phyloP scores from a whole-genome alignment of 1,139 yeast species.

The Taphrina deformans region DNA sequence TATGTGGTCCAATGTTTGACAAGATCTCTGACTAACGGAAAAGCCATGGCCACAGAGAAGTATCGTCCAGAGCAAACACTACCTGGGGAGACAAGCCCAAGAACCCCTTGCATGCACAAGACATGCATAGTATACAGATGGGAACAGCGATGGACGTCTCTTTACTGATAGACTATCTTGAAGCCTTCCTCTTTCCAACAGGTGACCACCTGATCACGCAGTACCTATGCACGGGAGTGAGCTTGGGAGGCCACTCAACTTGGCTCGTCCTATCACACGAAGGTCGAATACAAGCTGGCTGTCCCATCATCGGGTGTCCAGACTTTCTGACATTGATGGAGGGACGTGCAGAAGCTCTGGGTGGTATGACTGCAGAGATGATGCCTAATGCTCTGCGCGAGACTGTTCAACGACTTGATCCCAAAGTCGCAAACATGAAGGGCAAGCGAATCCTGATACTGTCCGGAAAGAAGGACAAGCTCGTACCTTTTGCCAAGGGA shows the following conservation, averaged over 20 bases:
- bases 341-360: constrained; percentile 34
- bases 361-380: constrained; percentile 10
- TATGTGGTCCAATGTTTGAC: constrained; percentile 56
- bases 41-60: constrained; percentile 19
- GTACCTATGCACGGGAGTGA: constrained; percentile 56
- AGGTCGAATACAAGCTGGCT: constrained; percentile 36
- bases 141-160: constrained; percentile 56
- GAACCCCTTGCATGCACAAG: constrained; percentile 55
- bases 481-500: constrained; percentile 37
- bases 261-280: constrained; percentile 44
- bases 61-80: constrained; percentile 7
- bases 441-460: constrained; percentile 38
- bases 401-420: constrained; percentile 34
- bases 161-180: constrained; percentile 54
- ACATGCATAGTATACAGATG: constrained; percentile 52
- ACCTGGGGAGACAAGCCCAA: constrained; percentile 32
- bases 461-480: constrained; percentile 38
- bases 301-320: constrained; percentile 40
- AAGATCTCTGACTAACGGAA: constrained; percentile 41
- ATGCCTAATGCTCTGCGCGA: constrained; percentile 36
- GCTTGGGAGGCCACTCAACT: constrained; percentile 63
- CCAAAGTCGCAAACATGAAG: constrained; percentile 29
- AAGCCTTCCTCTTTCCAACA: constrained; percentile 49
- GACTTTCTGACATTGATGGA: constrained; percentile 36
- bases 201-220: constrained; percentile 39